Evolutionary conservation across 1,139 yeast species (phyloP), one percentile per base, ranked within the genome.

Genomic region (Yamadazyma songkhlaensis): DNA sequence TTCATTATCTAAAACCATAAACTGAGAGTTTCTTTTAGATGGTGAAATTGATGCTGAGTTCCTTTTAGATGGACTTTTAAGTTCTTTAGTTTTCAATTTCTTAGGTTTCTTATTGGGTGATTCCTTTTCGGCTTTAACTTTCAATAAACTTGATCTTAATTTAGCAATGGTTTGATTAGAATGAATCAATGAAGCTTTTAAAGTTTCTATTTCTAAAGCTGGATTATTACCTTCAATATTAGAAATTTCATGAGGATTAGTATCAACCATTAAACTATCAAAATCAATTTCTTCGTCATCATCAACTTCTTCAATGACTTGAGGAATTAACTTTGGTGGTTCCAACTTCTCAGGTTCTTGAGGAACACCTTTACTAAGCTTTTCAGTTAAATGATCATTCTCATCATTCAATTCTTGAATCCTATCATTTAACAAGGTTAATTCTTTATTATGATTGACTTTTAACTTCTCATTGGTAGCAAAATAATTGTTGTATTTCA

Each of bases 201-300:
- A 64, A 0, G 90, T 81, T 51, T 86, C 90, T 6, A 77, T 64
- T 54, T 85, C 90, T 33, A 84, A 62, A 11, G 72, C 77, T 2
- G 74, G 63, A 45, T 76, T 70, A 34, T 72, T 66, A 1, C 77
- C 67, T 23, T 81, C 76, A 1, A 72, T 34, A 13, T 45, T 46
- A 0, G 68, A 58, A 10, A 60, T 37, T 28, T 56, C 60, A 24
- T 46, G 54, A 9, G 63, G 58, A 22, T 55, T 50, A 3, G 67
- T 43, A 26, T 65, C 72, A 15, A 56, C 49, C 39, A 69, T 51
- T 23, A 67, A 52, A 25, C 62, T 54, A 35, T 67, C 72, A 40
- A 66, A 57, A 35, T 67, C 70, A 22, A 57, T 37, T 6, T 57
- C 47, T 7, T 59, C 64, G 21, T 60, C 65, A n/a, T 58, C 50